These are phyloP conservation scores for Daldinia loculata DNA, from an alignment of 495 filamentous ascomycete species.

Conservation along the genomic window DNA sequence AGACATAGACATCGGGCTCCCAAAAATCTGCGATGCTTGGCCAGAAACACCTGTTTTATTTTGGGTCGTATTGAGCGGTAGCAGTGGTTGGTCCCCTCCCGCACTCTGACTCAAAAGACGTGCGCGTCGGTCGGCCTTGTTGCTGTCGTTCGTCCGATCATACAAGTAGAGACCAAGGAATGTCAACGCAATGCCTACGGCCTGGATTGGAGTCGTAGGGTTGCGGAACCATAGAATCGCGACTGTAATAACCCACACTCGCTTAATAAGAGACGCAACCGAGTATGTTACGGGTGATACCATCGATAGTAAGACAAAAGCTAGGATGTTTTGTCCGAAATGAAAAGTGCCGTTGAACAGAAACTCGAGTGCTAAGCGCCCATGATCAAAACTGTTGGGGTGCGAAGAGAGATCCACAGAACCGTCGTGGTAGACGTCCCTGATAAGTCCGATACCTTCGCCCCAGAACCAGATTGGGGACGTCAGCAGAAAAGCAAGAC, in stretches of 20 bases:
- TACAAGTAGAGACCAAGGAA: slow-evolving; percentile 96
- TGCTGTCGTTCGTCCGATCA: slow-evolving; percentile 86
- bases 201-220: slow-evolving; percentile 82
- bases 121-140: slow-evolving; percentile 79
- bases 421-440: slow-evolving; percentile 76
- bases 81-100: slow-evolving; percentile 61
- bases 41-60: slow-evolving; percentile 20
- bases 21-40: slow-evolving; percentile 45
- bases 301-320: slow-evolving; percentile 89
- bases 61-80: slow-evolving; percentile 68
- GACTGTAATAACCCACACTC: slow-evolving; percentile 94
- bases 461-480: slow-evolving; percentile 93
- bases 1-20: slow-evolving; percentile 44
- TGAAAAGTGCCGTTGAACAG: slow-evolving; percentile 97
- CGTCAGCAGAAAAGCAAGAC: slow-evolving; percentile 87
- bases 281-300: slow-evolving; percentile 97
- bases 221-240: slow-evolving; percentile 97
- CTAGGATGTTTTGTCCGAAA: slow-evolving; percentile 94
- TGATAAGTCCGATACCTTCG: slow-evolving; percentile 80
- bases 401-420: slow-evolving; percentile 65
- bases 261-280: slow-evolving; percentile 92
- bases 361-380: slow-evolving; percentile 80
- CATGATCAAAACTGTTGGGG: slow-evolving; percentile 79
- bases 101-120: slow-evolving; percentile 57
- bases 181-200: slow-evolving; percentile 83